Evolutionary conservation across 768 basidiomycete genomes (phyloP).

Genomic region (Tylopilus plumbeoviolaceoides): DNA sequence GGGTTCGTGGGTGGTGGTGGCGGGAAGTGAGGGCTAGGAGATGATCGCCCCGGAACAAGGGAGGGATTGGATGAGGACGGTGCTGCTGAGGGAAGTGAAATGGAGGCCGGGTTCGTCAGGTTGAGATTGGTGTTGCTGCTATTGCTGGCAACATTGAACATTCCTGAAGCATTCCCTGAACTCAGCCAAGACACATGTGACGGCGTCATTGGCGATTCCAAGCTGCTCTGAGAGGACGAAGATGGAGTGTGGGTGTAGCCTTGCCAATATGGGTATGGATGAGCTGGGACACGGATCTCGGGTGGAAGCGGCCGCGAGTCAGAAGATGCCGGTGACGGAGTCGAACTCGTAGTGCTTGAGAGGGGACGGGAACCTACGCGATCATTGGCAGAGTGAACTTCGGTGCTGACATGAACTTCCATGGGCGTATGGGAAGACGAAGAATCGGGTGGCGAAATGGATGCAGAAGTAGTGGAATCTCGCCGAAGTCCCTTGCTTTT

Average conservation of each 20-base stretch:
- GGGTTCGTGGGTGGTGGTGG: conserved; percentile 30
- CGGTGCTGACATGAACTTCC: conserved; percentile 29
- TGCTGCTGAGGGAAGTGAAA: background rate
- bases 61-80: conserved; percentile 14
- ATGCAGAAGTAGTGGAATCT: conserved; percentile 3
- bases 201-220: conserved; percentile 34
- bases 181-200: conserved; percentile 39
- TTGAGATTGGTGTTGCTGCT: conserved; percentile 4
- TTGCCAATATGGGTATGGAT: conserved; percentile 35
- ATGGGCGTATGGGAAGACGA: conserved; percentile 10
- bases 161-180: conserved; percentile 9
- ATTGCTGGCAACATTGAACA: conserved; percentile 3
- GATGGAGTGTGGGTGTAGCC: conserved; percentile 26
- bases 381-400: conserved; percentile 23
- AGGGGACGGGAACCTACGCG: conserved; percentile 16
- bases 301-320: conserved; percentile 24
- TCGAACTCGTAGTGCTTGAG: conserved; percentile 14
- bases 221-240: conserved; percentile 29
- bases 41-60: conserved; percentile 18
- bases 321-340: conserved; percentile 19
- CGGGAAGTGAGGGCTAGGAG: conserved; percentile 32
- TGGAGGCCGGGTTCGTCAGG: background rate
- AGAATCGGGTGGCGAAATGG: conserved; percentile 4
- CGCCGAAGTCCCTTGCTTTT: conserved; percentile 27
- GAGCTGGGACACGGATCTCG: conserved; percentile 30